Evolutionary conservation across 2,329 filamentous ascomycete species (phyloP), one percentile per base, ranked within the genome.

Genomic region (Cercospora brassicicola): DNA sequence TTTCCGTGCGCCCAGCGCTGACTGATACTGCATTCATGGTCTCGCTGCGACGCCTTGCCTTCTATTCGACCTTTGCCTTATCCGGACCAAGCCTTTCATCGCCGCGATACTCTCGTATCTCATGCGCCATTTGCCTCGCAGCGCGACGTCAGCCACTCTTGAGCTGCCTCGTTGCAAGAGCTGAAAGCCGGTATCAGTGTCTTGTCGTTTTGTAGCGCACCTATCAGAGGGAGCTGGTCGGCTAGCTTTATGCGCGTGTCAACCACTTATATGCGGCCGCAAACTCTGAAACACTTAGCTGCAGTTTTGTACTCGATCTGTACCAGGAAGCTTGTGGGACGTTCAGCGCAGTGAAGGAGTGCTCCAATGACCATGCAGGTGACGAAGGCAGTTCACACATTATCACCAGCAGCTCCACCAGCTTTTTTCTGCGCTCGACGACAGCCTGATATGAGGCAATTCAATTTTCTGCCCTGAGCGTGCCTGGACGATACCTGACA

Each of bases 251-350:
- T 33, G 42, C 39, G 60, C 26, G 33, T 56, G 53, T 59, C 61
- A 53, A 48, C 64, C 62, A 70, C 65, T 65, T 51, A 62, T 59
- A 59, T 60, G 55, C 53, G 60, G 55, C 53, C 60, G 62, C 62
- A 48, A 65, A 63, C 51, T 67, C 39, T 67, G 66, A 66, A 70
- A 67, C 66, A 65, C 23, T 33, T 59, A 62, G 65, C 62, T 67
- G 53, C 68, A 61, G 63, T 20, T 64, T 55, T 61, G 66, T 59
- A 65, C 66, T 57, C 57, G 28, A 60, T 42, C 59, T 62, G 56
- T 67, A 56, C 55, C 66, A 61, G 61, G 66, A 60, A 64, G 65
- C 42, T 62, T 33, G 53, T 59, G 62, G 36, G 33, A 39, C 42
- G 30, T 48, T 3, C 42, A n/a, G 61, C 59, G 23, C 28, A 23